Evolutionary conservation across 2,329 filamentous ascomycete species (phyloP), one percentile per base, ranked within the genome.

Genomic region (Hypoxylon sp.): DNA sequence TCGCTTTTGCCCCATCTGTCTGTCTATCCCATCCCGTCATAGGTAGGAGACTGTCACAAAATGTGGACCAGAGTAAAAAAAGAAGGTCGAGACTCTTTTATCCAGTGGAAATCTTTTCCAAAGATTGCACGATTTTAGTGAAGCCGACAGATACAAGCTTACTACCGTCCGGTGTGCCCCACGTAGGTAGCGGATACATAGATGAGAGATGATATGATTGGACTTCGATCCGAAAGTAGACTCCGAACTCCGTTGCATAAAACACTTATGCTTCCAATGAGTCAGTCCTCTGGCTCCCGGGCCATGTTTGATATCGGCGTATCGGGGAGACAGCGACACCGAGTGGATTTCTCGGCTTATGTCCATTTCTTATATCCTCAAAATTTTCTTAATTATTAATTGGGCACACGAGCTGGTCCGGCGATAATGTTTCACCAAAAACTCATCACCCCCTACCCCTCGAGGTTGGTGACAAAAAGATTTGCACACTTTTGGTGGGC

Each of bases 311-410:
- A 24, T n/a, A 22, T 67, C 64, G 61, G 64, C 56, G 46, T 50
- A 47, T 67, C 64, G 64, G 64, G 22, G 34, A 46, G 19, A 48
- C 22, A 51, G 50, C 61, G 64, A 64, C 26, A 56, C 61, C 64
- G 61, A 64, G 37, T 20, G 20, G 10, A 3, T 26, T 67, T 67
- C 50, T 41, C 32, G 34, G 46, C 50, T 56, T 58, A 41, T 54
- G 59, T 47, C 57, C 63, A 49, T 55, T 56, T 64, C 28, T 15
- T 57, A 49, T 55, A 53, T 64, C 28, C 17, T 57, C 39, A 15
- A 28, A 48, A 47, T 47, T 51, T 34, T 34, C 39, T 34, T 37
- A 30, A 3, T 26, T 32, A 4, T 15, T 24, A 50, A 41, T 56
- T 44, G 32, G 50, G 50, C 55, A 62, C 50, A 51, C 61, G 57